phyloP scores from a whole-genome alignment of 2,329 filamentous ascomycete genomes.

The Cordyceps javanica region DNA sequence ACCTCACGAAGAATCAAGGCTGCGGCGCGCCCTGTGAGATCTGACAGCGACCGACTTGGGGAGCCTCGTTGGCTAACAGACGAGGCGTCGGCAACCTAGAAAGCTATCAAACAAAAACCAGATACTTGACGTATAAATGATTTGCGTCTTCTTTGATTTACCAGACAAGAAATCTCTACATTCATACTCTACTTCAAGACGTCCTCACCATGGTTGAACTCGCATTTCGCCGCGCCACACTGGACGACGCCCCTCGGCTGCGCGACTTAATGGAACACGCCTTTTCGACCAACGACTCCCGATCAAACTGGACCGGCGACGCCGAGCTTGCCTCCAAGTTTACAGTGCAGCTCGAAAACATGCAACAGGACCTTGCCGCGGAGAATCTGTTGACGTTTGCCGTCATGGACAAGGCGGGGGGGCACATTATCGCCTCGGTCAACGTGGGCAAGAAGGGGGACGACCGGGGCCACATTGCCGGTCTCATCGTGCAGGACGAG shows the following conservation, averaged over 20 bases:
- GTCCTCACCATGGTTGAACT: slow-evolving; percentile 17
- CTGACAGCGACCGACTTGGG: too few species aligned
- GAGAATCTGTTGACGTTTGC: slow-evolving; percentile 26
- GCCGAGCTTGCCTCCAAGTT: slow-evolving; percentile 60
- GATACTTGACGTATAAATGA: neutral
- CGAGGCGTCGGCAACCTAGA: neutral
- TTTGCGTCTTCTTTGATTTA: accelerated
- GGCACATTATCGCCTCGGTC: slow-evolving; percentile 20
- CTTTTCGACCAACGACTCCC: slow-evolving; percentile 33
- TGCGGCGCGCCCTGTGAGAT: neutral
- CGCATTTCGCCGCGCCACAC: slow-evolving; percentile 31
- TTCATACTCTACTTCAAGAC: neutral
- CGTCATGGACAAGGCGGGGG: slow-evolving; percentile 18
- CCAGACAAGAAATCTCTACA: neutral
- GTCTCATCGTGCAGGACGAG: slow-evolving; percentile 23
- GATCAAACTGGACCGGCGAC: slow-evolving; percentile 30
- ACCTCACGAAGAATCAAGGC: neutral
- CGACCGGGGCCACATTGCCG: slow-evolving; percentile 19
- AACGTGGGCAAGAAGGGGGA: slow-evolving; percentile 16
- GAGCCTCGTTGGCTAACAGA: neutral
- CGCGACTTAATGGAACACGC: slow-evolving; percentile 33
- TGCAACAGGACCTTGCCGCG: slow-evolving; percentile 43
- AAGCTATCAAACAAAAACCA: too few species aligned
- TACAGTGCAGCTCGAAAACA: slow-evolving; percentile 60
- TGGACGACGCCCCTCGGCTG: slow-evolving; percentile 28